A percentile compares a stretch with the other conserved stretches of the same genome.
Evolutionary conservation across 2,329 filamentous ascomycete species (phyloP).

Genomic region (Neonectria punicea): DNA sequence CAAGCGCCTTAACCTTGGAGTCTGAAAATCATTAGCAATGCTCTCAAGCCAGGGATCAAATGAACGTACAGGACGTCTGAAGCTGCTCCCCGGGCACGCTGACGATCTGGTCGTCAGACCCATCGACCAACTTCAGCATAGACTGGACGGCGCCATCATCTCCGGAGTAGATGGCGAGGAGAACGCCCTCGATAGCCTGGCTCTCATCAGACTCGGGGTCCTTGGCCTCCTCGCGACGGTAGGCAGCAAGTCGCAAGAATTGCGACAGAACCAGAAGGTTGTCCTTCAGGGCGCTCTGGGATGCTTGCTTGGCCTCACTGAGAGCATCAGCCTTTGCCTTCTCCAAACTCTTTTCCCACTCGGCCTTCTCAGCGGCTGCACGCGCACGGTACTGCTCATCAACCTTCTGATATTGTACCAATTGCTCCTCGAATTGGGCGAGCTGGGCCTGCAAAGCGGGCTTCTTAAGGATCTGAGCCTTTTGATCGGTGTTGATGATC

Average conservation of each 20-base stretch:
- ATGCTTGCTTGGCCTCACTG: slow-evolving; percentile 61
- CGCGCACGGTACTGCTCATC: slow-evolving; percentile 76
- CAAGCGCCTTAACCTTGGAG: slow-evolving; percentile 55
- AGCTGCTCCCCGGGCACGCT: slow-evolving; percentile 74
- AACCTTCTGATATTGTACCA: slow-evolving; percentile 78
- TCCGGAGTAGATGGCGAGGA: slow-evolving; percentile 82
- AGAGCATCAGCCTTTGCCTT: slow-evolving; percentile 65
- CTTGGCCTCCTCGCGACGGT: slow-evolving; percentile 76
- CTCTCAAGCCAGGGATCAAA: background rate
- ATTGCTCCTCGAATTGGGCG: slow-evolving; percentile 77
- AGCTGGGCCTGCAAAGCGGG: slow-evolving; percentile 76
- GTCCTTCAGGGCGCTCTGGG: slow-evolving; percentile 67
- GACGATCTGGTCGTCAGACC: slow-evolving; percentile 72
- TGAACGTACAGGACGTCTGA: slow-evolving; percentile 75
- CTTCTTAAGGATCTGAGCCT: slow-evolving; percentile 81
- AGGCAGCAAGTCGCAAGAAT: slow-evolving; percentile 82
- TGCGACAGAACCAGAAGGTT: slow-evolving; percentile 78
- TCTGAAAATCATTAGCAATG: slow-evolving; percentile 44
- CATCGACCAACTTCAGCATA: slow-evolving; percentile 81
- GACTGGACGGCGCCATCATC: slow-evolving; percentile 78
- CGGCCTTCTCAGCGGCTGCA: slow-evolving; percentile 66
- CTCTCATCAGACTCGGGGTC: slow-evolving; percentile 76
- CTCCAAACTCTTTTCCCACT: slow-evolving; percentile 67
- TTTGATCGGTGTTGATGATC: slow-evolving; percentile 85
- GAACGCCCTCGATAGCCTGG: slow-evolving; percentile 81